Evolutionary conservation across 768 basidiomycete genomes (phyloP), one percentile per base, ranked within the genome.

Genomic region (Terana coerulea): DNA sequence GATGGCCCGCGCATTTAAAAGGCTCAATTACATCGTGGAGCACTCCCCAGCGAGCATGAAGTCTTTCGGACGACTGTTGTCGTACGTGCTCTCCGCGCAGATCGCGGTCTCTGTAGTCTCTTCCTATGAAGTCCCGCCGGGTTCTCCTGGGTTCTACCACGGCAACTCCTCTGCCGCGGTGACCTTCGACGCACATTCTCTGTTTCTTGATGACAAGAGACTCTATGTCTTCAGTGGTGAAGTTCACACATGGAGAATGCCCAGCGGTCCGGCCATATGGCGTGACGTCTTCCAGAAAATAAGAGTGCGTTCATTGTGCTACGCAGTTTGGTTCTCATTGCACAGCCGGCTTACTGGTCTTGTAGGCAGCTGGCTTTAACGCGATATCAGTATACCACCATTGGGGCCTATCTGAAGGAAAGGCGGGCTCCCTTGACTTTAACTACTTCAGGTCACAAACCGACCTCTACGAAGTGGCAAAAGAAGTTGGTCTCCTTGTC

Each of bases 101-200:
- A 14, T 49, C 10, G 50, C 47, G 11, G 21, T 34, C 1, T 40
- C 49, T 19, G 36, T 22, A 15, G 53, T 53, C 7, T 25, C 47
- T 9, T 39, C 56, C 17, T 61, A 61, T 52, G 43, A 25, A 35
- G 52, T 62, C 12, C 61, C 61, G 5, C 58, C 46, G 9, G 54
- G 58, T 14, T 60, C 61, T 25, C 61, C 62, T 25, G 62, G 62
- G 9, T 63, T 58, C 39, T 60, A 63, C 29, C 62, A 63, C 47
- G 62, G 62, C 12, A 63, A 63, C 48, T 63, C 62, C 10, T 47
- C 61, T 34, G 40, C 58, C 3, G 56, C 56, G 11, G 62, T 64
- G 19, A 59, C 55, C 3, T 64, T 64, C 36, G 62, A 64, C 46
- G 37, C 43, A n/a, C 51, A 64, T 41, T 56, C 57, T 31, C 40